phyloP scores from a whole-genome alignment of 352 stramenopile genomes.

The Phytophthora uliginosa region DNA sequence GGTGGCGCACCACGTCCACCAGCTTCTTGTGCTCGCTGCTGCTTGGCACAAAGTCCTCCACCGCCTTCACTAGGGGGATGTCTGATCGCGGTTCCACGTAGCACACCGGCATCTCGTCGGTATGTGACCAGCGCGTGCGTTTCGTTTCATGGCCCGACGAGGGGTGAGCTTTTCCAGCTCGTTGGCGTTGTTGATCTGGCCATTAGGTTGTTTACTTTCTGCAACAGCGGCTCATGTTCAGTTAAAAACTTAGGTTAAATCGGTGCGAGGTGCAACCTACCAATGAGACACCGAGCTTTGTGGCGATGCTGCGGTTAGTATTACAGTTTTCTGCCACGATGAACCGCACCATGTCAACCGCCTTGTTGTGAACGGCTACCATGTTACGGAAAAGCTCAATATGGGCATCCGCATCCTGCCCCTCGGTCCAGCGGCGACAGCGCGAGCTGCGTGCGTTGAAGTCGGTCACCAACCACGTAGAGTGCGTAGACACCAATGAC shows the following conservation, averaged over 20 bases:
- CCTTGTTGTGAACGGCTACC: slow-evolving; percentile 17
- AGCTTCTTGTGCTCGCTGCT: slow-evolving; percentile 12
- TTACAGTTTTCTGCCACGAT: slow-evolving; percentile 25
- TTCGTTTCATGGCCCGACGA: slow-evolving; percentile 9
- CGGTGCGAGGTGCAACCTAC: slow-evolving; percentile 19
- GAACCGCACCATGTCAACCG: slow-evolving; percentile 5
- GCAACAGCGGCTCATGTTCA: slow-evolving; percentile 11
- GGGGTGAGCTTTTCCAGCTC: slow-evolving; percentile 9
- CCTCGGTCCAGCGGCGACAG: slow-evolving; percentile 8
- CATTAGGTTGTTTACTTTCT: slow-evolving; percentile 14
- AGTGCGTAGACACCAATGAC: slow-evolving; percentile 1
- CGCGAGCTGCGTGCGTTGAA: background rate
- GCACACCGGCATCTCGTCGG: slow-evolving; percentile 11
- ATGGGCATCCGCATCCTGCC: slow-evolving; percentile 15
- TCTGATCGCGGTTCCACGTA: slow-evolving; percentile 1
- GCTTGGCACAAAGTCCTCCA: slow-evolving; percentile 15
- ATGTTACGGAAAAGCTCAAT: background rate
- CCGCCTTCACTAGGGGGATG: background rate
- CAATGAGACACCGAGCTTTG: slow-evolving; percentile 17
- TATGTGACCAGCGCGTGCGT: slow-evolving; percentile 17
- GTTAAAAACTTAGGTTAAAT: slow-evolving; percentile 22
- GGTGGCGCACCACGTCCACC: background rate
- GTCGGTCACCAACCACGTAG: background rate
- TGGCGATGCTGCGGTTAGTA: slow-evolving; percentile 20
- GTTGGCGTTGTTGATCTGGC: slow-evolving; percentile 14